A percentile compares a stretch with the other conserved stretches of the same genome.
Evolutionary conservation across 371 early-diverging fungal species (phyloP).

Genomic region (Ordospora pajunii): DNA sequence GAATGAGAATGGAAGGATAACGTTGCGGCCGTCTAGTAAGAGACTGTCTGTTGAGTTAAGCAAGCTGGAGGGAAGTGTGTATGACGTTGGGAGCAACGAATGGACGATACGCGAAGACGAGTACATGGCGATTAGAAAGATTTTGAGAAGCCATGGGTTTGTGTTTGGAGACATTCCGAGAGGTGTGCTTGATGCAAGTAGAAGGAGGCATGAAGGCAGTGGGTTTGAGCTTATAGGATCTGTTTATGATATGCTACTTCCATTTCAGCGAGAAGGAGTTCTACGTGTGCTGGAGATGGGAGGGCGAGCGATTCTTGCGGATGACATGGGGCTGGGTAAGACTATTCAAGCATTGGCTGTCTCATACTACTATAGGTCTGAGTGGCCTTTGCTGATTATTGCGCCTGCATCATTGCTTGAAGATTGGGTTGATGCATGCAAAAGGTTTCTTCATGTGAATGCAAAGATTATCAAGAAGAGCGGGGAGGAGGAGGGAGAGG

Average conservation of each 20-base stretch:
- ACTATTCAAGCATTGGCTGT: conserved; percentile 65
- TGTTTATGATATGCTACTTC: conserved; percentile 51
- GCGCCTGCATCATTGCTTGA: conserved; percentile 63
- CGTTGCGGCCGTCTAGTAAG: conserved; percentile 41
- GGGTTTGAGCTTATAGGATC: conserved; percentile 21
- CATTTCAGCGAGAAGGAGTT: conserved; percentile 64
- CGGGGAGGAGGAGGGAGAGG: conserved; percentile 29
- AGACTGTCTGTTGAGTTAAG: conserved; percentile 14
- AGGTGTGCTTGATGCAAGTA: conserved; percentile 17
- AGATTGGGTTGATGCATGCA: conserved; percentile 64
- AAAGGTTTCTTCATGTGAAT: conserved; percentile 60
- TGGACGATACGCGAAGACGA: conserved; percentile 34
- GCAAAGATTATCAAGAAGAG: conserved; percentile 17
- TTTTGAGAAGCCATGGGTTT: conserved; percentile 21
- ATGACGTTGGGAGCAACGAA: conserved; percentile 31
- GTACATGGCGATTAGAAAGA: conserved; percentile 18
- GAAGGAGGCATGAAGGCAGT: neutral
- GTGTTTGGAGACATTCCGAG: conserved; percentile 40
- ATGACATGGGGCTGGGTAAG: conserved; percentile 65
- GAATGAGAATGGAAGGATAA: conserved; percentile 13
- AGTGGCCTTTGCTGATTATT: conserved; percentile 65
- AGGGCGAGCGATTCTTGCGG: conserved; percentile 63
- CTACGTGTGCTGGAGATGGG: conserved; percentile 56
- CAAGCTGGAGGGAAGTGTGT: conserved; percentile 16
- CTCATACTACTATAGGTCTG: conserved; percentile 62